Base-by-base conservation (phyloP, 768 basidiomycete genomes). In the Tricholomella constricta region DNA sequence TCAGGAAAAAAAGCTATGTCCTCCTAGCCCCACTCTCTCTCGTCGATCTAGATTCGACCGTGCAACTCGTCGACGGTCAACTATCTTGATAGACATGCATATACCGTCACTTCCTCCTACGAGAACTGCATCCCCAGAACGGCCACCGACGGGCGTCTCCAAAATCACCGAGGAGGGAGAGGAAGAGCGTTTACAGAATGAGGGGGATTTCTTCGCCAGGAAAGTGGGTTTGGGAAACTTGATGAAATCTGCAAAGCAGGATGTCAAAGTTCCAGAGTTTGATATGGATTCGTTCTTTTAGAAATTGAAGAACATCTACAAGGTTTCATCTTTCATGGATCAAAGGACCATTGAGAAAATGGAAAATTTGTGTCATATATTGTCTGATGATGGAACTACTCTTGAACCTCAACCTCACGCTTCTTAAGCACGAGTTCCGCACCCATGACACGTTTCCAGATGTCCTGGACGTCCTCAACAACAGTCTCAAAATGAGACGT, bases 401-500 rank as follows among this genome's bases (percentile, higher is more conserved):
- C 77, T 65, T 86, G 81, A 44, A 79, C 78, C 58, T 86, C 85
- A 29, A 80, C 78, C 53, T 93, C 92, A 40, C 90, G 82, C 76
- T 94, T 92, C 86, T 91, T 94, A 62, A 96, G 81, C 49, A 87
- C 89, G 47, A 96, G 79, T 45, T 88, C 84, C 44, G 75, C 76
- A 45, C 90, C 93, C 3, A 80, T 78, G 48, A 96, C 85, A 49
- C 95, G 81, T 77, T 88, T 86, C 93, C 94, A 99, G 36, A 98
- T 92, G 70, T 98, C 91, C 56, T 89, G 88, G 32, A 99, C 97
- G 55, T 99, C 96, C 46, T 98, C 94, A 22, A 96, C 93, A 42
- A 98, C 95, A 23, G 93, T 97, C 79, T 99, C 97, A 69, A 99
- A 98, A 75, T 99, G 97, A 25, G 92, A 94, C 10, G 97, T 98